phyloP scores from a whole-genome alignment of 805 yeast species.

The Pichia californica region DNA sequence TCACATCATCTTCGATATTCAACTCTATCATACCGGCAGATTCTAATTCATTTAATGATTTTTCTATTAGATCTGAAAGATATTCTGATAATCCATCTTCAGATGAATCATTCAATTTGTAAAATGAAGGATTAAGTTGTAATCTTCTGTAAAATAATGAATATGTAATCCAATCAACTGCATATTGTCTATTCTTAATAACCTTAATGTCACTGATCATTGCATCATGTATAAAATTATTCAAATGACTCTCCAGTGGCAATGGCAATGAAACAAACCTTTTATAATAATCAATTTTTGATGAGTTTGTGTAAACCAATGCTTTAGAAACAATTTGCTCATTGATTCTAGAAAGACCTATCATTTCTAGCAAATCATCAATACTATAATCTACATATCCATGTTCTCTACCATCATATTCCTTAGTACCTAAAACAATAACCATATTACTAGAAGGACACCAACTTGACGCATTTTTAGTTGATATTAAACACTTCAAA shows the following conservation, averaged over 20 bases:
- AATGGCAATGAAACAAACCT: constrained; percentile 67
- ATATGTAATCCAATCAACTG: constrained; percentile 85
- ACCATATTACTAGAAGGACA: constrained; percentile 51
- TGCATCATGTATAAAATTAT: constrained; percentile 53
- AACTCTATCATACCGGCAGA: constrained; percentile 59
- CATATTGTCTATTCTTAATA: constrained; percentile 67
- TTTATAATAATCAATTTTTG: constrained; percentile 56
- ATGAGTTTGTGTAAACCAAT: constrained; percentile 48
- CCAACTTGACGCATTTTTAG: constrained; percentile 48
- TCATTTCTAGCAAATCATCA: constrained; percentile 59
- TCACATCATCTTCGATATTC: constrained; percentile 44
- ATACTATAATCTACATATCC: constrained; percentile 63
- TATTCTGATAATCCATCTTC: constrained; percentile 71
- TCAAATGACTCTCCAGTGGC: constrained; percentile 78
- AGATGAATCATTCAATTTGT: constrained; percentile 64
- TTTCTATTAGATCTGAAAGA: constrained; percentile 78
- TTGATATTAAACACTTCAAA: constrained; percentile 51
- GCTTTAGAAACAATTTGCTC: constrained; percentile 35
- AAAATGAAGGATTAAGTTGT: constrained; percentile 79
- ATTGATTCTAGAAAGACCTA: constrained; percentile 35
- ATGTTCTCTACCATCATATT: constrained; percentile 67
- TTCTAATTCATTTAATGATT: constrained; percentile 53
- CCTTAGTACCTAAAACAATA: constrained; percentile 64
- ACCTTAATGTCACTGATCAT: constrained; percentile 67
- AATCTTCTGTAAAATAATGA: constrained; percentile 78